phyloP scores from a whole-genome alignment of 495 filamentous ascomycete genomes.

The Chaetomidium leptoderma region DNA sequence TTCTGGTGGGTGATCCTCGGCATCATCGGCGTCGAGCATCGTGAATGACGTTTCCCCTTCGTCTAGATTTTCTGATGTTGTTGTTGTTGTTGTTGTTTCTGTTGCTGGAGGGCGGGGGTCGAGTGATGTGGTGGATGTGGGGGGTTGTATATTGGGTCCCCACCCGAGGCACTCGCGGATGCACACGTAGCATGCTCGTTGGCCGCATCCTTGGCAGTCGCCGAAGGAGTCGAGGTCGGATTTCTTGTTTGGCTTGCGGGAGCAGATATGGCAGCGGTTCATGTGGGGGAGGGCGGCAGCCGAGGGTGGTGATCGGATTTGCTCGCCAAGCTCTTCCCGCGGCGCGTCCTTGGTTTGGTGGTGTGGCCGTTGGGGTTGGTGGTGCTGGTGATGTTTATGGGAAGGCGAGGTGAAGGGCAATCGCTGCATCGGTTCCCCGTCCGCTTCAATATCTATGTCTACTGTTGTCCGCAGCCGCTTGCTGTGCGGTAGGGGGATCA shows the following conservation, averaged over 20 bases:
- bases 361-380: constrained; percentile 10
- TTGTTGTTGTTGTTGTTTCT: neutral
- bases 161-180: constrained; percentile 45
- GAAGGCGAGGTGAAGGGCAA: constrained; percentile 14
- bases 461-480: constrained; percentile 29
- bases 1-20: neutral
- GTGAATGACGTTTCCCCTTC: constrained; percentile 32
- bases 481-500: constrained; percentile 32
- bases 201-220: constrained; percentile 45
- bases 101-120: neutral
- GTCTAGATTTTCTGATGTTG: neutral
- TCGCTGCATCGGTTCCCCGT: constrained; percentile 12
- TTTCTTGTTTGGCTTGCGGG: constrained; percentile 44
- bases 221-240: constrained; percentile 47
- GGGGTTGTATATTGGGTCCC: constrained; percentile 10
- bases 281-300: constrained; percentile 27
- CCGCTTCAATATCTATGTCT: constrained; percentile 12
- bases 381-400: neutral
- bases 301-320: constrained; percentile 3
- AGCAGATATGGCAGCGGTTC: constrained; percentile 48
- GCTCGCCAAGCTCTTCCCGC: neutral
- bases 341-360: neutral
- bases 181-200: constrained; percentile 46
- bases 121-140: neutral
- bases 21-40: constrained; percentile 38